Base-by-base conservation (phyloP, 2,329 filamentous ascomycete genomes). In the Furcasterigmium sp. region DNA sequence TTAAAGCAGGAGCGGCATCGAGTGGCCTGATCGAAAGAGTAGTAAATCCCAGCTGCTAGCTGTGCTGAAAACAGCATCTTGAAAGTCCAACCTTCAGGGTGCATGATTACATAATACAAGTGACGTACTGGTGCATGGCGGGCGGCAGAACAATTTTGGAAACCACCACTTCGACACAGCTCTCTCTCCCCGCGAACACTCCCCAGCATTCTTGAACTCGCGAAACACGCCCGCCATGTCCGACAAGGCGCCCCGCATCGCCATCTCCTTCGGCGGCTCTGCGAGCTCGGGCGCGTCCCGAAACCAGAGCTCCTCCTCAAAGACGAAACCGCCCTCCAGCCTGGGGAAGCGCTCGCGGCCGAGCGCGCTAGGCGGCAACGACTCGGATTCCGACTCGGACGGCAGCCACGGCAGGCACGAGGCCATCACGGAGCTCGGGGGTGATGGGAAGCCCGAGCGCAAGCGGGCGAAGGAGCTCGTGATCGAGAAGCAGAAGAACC, bases 401-500 rank as follows among this genome's bases (percentile, higher is more conserved):
- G 56, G 44, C 17, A 46, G 43, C 30, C 29, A 43, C 36, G 55
- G 54, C 9, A 62, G 56, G 21, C 65, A 71, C 48, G 70, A 79
- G 53, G 58, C 55, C 19, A 75, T 80, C 23, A 72, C 70, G 8
- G 73, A 69, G 0, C 75, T 78, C 47, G 71, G 70, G 2, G 63
- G 57, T 20, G 72, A 75, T 51, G 66, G 76, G 58, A 48, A 58
- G 49, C 51, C 60, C 49, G 59, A 66, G 35, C 46, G 60, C 54
- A 19, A 45, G 42, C 35, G 26, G 38, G 34, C 60, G 46, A 62
- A 59, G 46, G 53, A 70, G 8, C 67, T 80, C 36, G 66, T 86
- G 15, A 87, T 88, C 50, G 65, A 70, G 23, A 65, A 65, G 30
- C 69, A 76, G 53, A 63, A 67, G 49, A 86, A 85, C 60, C 69